These are phyloP conservation scores for Lyophyllum decastes DNA, from an alignment of 768 basidiomycete species.

Conservation along the genomic window DNA sequence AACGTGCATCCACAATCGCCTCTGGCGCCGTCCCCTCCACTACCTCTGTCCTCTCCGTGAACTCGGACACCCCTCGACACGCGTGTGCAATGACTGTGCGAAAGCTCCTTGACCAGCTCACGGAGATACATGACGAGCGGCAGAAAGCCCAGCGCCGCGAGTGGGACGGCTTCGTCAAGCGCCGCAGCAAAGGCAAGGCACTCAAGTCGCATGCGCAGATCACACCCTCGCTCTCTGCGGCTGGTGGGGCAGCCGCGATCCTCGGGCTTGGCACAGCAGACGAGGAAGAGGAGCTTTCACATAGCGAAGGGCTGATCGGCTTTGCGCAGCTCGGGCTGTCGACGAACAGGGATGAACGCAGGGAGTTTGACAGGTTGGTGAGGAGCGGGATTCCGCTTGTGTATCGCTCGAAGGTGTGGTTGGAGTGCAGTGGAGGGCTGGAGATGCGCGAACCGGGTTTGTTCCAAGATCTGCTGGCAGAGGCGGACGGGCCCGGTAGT, in stretches of 20 bases:
- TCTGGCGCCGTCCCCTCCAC: conserved; percentile 31
- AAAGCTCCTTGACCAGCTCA: conserved; percentile 72
- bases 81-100: conserved; percentile 76
- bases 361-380: conserved; percentile 80
- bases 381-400: conserved; percentile 84
- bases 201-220: conserved; percentile 27
- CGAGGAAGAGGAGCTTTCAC: conserved; percentile 74
- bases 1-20: conserved; percentile 42
- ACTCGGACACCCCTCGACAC: conserved; percentile 66
- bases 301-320: conserved; percentile 86
- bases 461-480: conserved; percentile 80
- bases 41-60: conserved; percentile 61
- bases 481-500: conserved; percentile 42
- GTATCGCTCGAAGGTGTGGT: conserved; percentile 87
- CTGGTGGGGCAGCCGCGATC: conserved; percentile 59
- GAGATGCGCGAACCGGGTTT: conserved; percentile 92
- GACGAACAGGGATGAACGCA: conserved; percentile 74
- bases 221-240: conserved; percentile 27
- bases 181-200: conserved; percentile 52
- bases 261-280: conserved; percentile 65
- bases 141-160: conserved; percentile 70
- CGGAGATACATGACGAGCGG: conserved; percentile 78
- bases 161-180: conserved; percentile 88
- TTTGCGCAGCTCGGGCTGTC: conserved; percentile 87
- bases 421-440: conserved; percentile 91